Evolutionary conservation across 2,329 filamentous ascomycete genomes (phyloP).

Genomic region (Ceratocystis albifundus): DNA sequence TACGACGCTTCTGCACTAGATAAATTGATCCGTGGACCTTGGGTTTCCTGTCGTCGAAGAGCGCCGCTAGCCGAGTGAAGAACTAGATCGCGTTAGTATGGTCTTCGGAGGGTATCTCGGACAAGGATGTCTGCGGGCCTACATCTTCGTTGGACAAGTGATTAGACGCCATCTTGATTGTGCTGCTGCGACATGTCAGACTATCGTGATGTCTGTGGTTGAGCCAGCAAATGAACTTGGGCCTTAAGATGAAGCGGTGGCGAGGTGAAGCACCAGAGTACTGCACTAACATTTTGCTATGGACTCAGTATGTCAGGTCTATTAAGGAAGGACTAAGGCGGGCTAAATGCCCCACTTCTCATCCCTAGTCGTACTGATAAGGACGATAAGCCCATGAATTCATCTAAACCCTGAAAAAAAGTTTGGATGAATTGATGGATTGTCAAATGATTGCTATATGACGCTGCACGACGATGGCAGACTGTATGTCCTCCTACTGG

Average conservation of each 20-base stretch:
- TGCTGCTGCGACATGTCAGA: not conserved
- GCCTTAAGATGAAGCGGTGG: not conserved
- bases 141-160: conserved; percentile 54
- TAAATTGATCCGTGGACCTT: conserved; percentile 63
- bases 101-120: not conserved
- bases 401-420: conserved; percentile 16
- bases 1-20: conserved; percentile 66
- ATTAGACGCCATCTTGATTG: conserved; percentile 15
- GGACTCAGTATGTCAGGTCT: not conserved
- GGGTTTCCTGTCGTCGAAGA: conserved; percentile 55
- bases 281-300: not conserved
- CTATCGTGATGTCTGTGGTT: conserved; percentile 5
- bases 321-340: not conserved
- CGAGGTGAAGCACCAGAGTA: not conserved
- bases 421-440: not conserved
- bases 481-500: too few relatives aligned
- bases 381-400: conserved; percentile 15
- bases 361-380: conserved; percentile 19
- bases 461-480: too few relatives aligned
- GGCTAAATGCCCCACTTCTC: conserved; percentile 9
- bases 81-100: conserved; percentile 14
- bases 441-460: not conserved
- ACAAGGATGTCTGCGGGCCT: conserved; percentile 18
- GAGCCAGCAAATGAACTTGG: conserved; percentile 7
- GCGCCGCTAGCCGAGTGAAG: conserved; percentile 31